Evolutionary conservation across 352 stramenopile genomes (phyloP), one percentile per base, ranked within the genome.

Genomic region (Pythium coloratum): DNA sequence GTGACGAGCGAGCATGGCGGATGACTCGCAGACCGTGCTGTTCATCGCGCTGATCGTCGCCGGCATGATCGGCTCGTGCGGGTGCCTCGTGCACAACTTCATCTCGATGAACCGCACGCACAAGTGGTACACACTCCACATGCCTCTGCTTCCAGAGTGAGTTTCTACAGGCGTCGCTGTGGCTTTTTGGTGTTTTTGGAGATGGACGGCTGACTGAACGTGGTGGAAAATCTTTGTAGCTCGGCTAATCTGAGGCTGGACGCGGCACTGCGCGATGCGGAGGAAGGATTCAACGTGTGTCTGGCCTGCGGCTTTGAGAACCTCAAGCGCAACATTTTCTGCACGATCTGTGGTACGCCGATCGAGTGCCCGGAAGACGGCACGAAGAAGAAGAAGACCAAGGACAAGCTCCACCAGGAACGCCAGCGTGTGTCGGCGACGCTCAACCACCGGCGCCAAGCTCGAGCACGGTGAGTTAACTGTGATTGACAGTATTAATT

Each of bases 271-370:
- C 63, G 63, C 38, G 75, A 84, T 20, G 75, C 77, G 0, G 56
- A 73, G 40, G 66, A 76, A 36, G 70, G 74, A 20, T 62, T 72
- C 10, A 67, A 72, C 20, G 58, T 66, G 2, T 82, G 77, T 44
- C 24, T 51, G 30, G 69, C 75, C 20, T 84, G 74, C 55, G 69
- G 50, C 2, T 84, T 84, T 55, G 69, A 74, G 32, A 85, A 82
- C 62, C 62, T 73, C 46, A 76, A 77, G 59, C 64, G 70, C 49
- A 66, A 74, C 67, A 69, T 64, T 32, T 76, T 80, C 64, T 85
- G 77, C 53, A 72, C 74, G 16, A 59, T 85, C 18, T 85, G 77
- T 33, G 75, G 77, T 18, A 40, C 65, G 36, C 57, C 57, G 12
- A 55, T 67, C 9, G 36, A 50, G 16, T 55, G 38, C 33, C 50